phyloP scores from a whole-genome alignment of 306 rosid species.

The Sesbania bispinosa region DNA sequence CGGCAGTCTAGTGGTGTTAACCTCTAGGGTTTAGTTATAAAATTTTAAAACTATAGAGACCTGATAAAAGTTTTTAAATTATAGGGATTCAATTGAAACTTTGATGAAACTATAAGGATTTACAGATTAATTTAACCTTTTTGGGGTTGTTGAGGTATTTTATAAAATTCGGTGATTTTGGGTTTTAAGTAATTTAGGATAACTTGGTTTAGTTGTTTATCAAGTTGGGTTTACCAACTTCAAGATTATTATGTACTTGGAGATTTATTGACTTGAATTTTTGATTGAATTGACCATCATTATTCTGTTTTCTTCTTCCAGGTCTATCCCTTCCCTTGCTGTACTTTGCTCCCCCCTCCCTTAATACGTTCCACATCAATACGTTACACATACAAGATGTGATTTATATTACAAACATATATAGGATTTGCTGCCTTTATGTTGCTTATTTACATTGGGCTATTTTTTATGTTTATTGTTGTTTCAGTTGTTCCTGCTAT shows the following conservation, averaged over 20 bases:
- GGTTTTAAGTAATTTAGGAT: background rate
- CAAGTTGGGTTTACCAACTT: background rate
- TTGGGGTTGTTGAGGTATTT: background rate
- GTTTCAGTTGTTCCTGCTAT: background rate
- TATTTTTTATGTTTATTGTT: slow-evolving; percentile 16
- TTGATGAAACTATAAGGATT: too few species aligned
- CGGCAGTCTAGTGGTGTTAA: too few species aligned
- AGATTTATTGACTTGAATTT: slow-evolving; percentile 18
- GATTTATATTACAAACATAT: slow-evolving; percentile 12
- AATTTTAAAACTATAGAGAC: too few species aligned
- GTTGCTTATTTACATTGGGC: slow-evolving; percentile 8
- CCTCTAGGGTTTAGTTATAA: too few species aligned
- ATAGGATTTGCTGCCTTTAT: background rate
- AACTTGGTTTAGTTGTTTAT: background rate
- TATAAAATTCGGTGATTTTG: background rate
- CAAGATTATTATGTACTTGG: background rate
- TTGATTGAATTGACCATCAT: background rate
- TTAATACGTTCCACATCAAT: slow-evolving; percentile 5
- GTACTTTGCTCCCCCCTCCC: background rate
- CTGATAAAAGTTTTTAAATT: too few species aligned
- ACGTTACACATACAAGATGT: background rate
- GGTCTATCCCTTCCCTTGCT: slow-evolving; percentile 1
- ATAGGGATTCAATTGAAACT: too few species aligned
- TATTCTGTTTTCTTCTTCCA: background rate
- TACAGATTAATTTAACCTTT: background rate